Percentiles rank a stretch among this genome's conserved stretches.
phyloP scores from a whole-genome alignment of 257 asterid species.

The Jasminum sambac region DNA sequence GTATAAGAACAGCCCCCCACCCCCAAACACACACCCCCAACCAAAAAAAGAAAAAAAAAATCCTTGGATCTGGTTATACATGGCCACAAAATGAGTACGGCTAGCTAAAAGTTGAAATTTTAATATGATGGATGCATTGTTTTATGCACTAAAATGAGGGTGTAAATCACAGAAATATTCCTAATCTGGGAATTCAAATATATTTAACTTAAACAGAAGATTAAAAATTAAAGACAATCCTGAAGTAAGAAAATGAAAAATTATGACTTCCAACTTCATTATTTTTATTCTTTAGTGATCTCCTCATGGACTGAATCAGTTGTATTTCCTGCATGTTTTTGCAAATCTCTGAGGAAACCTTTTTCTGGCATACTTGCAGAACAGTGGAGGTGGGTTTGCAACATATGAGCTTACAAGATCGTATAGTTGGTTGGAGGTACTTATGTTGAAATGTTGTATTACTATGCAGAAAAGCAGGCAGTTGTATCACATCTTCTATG shows the following conservation, averaged over 20 bases:
- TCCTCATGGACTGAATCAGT: background rate
- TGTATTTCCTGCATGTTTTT: constrained; percentile 9
- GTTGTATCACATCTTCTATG: background rate
- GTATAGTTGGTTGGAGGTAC: constrained; percentile 98
- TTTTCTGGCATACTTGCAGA: constrained; percentile 58
- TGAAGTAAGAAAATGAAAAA: background rate
- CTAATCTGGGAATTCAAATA: constrained; percentile 8
- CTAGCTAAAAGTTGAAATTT: too few relatives aligned
- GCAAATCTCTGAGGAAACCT: constrained; percentile 32
- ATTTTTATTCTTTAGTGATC: background rate
- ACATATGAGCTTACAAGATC: constrained; percentile 98
- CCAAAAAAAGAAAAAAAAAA: too few relatives aligned
- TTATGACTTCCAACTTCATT: constrained; percentile 20
- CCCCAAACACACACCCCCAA: too few relatives aligned
- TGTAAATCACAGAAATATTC: constrained; percentile 7
- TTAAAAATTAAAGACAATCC: constrained; percentile 1
- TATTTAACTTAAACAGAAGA: background rate
- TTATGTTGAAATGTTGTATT: constrained; percentile 19
- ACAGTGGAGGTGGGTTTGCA: constrained; percentile 83
- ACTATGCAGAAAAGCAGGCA: constrained; percentile 6
- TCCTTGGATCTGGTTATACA: background rate
- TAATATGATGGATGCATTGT: background rate
- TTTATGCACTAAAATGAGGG: background rate
- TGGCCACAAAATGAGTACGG: too few relatives aligned
- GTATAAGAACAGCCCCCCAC: too few relatives aligned